These are phyloP conservation scores for Iris pallida DNA, from an alignment of 116 monocot genomes.

Conservation along the genomic window DNA sequence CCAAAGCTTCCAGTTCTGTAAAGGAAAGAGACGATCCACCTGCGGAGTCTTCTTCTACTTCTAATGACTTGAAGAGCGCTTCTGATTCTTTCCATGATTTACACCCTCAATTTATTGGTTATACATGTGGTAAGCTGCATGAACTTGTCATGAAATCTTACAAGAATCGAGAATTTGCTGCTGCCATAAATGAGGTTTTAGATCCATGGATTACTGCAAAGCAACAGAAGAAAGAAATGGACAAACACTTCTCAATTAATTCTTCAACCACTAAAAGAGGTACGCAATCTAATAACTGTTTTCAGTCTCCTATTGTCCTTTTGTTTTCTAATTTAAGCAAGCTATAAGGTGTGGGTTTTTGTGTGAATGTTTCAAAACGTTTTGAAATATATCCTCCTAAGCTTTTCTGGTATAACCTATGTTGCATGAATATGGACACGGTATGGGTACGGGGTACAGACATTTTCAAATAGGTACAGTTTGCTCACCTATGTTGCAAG, in stretches of 20 bases:
- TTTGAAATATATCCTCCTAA: too few relatives aligned
- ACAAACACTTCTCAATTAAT: constrained; percentile 66
- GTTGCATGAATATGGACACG: too few relatives aligned
- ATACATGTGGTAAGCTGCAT: constrained; percentile 84
- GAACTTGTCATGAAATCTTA: constrained; percentile 97
- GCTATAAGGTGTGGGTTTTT: too few relatives aligned
- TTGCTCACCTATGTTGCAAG: too few relatives aligned
- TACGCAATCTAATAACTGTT: too few relatives aligned
- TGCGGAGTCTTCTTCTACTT: constrained; percentile 9
- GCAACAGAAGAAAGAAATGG: constrained; percentile 82
- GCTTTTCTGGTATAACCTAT: too few relatives aligned
- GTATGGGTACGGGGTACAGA: too few relatives aligned
- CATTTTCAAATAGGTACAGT: too few relatives aligned
- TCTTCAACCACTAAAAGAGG: constrained; percentile 61
- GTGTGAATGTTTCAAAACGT: too few relatives aligned
- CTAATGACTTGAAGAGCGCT: too few relatives aligned
- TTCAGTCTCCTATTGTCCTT: too few relatives aligned
- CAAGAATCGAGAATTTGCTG: constrained; percentile 94
- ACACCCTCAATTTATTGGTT: constrained; percentile 94
- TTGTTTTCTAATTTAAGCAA: too few relatives aligned
- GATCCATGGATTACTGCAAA: constrained; percentile 89
- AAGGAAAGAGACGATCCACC: constrained; percentile 12
- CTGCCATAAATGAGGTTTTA: constrained; percentile 91
- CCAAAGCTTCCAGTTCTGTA: constrained; percentile 11
- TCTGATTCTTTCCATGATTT: constrained; percentile 41